Percentiles rank a stretch among this genome's conserved stretches.
Evolutionary conservation across 768 basidiomycete species (phyloP).

Genomic region (Podaxis sp.): DNA sequence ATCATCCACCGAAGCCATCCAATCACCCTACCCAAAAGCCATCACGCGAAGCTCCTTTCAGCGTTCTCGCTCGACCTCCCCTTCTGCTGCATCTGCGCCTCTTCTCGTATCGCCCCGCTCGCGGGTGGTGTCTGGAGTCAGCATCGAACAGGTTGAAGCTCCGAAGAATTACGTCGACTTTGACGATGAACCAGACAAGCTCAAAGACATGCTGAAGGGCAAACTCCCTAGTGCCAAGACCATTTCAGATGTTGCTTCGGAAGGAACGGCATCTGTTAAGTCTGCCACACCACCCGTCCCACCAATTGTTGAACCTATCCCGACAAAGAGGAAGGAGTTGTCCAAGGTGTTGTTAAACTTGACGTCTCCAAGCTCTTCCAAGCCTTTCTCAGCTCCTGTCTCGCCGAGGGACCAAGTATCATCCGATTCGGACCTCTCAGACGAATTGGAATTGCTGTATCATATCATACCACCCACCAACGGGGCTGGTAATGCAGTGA

Average conservation of each 20-base stretch:
- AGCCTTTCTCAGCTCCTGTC: slow-evolving; percentile 39
- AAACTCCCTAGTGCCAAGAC: slow-evolving; percentile 41
- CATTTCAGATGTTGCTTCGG: slow-evolving; percentile 24
- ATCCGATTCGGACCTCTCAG: slow-evolving; percentile 26
- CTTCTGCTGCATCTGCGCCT: slow-evolving; percentile 37
- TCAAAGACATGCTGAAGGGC: slow-evolving; percentile 72
- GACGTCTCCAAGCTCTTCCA: slow-evolving; percentile 40
- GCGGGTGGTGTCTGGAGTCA: slow-evolving; percentile 71
- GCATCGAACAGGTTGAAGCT: slow-evolving; percentile 69
- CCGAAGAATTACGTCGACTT: slow-evolving; percentile 80
- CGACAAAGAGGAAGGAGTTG: slow-evolving; percentile 32
- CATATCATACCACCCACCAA: slow-evolving; percentile 49
- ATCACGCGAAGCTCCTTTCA: slow-evolving; percentile 23
- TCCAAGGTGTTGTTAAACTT: slow-evolving; percentile 46
- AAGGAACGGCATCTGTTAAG: slow-evolving; percentile 19
- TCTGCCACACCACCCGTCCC: slow-evolving; percentile 26
- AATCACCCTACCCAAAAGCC: slow-evolving; percentile 23
- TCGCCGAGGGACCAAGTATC: slow-evolving; percentile 31
- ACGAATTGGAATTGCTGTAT: slow-evolving; percentile 33
- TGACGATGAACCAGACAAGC: slow-evolving; percentile 75
- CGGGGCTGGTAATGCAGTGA: slow-evolving; percentile 39
- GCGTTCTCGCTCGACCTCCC: slow-evolving; percentile 37
- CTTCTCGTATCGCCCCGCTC: slow-evolving; percentile 59
- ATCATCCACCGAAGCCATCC: slow-evolving; percentile 17
- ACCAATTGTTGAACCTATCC: slow-evolving; percentile 26